Percentiles rank a stretch among this genome's conserved stretches.
These are phyloP conservation scores for Dioscorea alata DNA, from an alignment of 106 monocot genomes.

Conservation along the genomic window DNA sequence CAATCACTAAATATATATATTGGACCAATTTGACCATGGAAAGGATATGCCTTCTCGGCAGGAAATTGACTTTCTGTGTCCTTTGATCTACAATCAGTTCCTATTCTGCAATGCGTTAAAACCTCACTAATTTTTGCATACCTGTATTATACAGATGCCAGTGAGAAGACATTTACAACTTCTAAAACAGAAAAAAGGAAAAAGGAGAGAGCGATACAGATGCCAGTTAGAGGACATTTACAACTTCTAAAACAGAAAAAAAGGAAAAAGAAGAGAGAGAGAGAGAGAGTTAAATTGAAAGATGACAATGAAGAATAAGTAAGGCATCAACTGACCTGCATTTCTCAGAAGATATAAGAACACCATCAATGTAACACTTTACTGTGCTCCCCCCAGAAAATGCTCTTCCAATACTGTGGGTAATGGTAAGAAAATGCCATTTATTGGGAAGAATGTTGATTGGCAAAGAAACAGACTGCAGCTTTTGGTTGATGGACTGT, in stretches of 20 bases:
- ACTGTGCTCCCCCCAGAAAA: conserved; percentile 89
- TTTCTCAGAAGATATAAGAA: conserved; percentile 74
- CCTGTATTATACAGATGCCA: conserved; percentile 30
- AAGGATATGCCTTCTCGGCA: conserved; percentile 51
- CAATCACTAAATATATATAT: conserved; percentile 80
- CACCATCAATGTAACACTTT: conserved; percentile 85
- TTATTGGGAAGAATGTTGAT: conserved; percentile 55
- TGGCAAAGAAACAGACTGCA: conserved; percentile 54
- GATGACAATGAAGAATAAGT: neutral
- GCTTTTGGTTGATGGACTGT: conserved; percentile 85
- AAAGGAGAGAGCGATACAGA: neutral
- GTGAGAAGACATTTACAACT: neutral
- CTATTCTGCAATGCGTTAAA: conserved; percentile 79
- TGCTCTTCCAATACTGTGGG: conserved; percentile 81
- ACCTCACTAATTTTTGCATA: conserved; percentile 77
- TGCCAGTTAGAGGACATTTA: neutral
- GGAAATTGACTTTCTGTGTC: conserved; percentile 37
- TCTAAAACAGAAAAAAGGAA: neutral
- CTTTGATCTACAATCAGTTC: conserved; percentile 34
- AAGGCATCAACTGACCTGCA: conserved; percentile 57
- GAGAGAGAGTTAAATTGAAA: neutral
- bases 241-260: neutral
- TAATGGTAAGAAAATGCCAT: conserved; percentile 90
- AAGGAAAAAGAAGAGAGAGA: neutral
- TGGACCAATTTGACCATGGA: conserved; percentile 94